Conservation (phyloP, 768 basidiomycete species). For the Lentinula raphanica region DNA sequence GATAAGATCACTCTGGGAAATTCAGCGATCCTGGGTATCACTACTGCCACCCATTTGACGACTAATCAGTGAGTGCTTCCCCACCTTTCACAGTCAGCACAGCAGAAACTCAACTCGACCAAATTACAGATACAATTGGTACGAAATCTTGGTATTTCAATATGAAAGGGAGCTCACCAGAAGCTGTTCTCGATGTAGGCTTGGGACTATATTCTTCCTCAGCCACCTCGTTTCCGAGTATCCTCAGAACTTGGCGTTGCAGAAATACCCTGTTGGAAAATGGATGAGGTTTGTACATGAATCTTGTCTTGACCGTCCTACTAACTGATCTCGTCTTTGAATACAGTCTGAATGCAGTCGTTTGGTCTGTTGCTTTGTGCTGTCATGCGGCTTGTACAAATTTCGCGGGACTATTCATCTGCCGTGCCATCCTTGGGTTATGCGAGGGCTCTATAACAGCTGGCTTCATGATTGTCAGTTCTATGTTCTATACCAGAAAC, state of each 20-base stretch:
- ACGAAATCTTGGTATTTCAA: conserved; percentile 25
- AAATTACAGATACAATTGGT: conserved; percentile 57
- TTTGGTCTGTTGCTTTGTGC: conserved; percentile 62
- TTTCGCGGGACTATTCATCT: conserved; percentile 58
- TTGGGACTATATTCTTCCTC: conserved; percentile 71
- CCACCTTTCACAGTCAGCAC: background rate
- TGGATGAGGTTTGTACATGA: conserved; percentile 61
- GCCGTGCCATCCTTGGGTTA: conserved; percentile 61
- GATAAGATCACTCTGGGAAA: conserved; percentile 70
- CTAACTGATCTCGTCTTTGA: background rate
- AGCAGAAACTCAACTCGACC: too few relatives aligned
- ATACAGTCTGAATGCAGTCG: conserved; percentile 54
- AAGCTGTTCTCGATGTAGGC: conserved; percentile 34
- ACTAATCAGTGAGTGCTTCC: conserved; percentile 48
- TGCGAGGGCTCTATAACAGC: conserved; percentile 72
- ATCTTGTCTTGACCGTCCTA: background rate
- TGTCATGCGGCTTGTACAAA: conserved; percentile 67
- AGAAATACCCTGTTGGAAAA: conserved; percentile 70
- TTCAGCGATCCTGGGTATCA: conserved; percentile 68
- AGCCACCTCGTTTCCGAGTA: conserved; percentile 69
- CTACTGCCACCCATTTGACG: conserved; percentile 57
- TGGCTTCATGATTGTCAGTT: conserved; percentile 70
- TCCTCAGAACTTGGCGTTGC: conserved; percentile 68
- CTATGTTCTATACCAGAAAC: conserved; percentile 72
- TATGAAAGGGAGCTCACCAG: background rate